phyloP scores from a whole-genome alignment of 768 basidiomycete genomes.

The Sutorius australiensis region DNA sequence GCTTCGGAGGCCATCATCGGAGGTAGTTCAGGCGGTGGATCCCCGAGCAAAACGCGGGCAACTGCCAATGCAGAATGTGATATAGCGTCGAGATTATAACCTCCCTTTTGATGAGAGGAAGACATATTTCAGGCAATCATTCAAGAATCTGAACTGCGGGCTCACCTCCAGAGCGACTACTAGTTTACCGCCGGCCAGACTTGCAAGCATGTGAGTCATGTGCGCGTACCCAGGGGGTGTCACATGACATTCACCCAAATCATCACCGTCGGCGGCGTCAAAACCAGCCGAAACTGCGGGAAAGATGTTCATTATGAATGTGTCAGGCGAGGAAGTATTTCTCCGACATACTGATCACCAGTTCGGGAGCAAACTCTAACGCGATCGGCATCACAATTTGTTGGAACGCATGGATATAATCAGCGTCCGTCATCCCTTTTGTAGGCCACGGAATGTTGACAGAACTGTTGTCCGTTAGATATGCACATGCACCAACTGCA shows the following conservation, averaged over 20 bases:
- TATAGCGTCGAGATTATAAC: slow-evolving; percentile 90
- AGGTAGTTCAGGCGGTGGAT: slow-evolving; percentile 72
- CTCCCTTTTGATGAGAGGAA: slow-evolving; percentile 56
- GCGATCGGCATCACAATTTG: slow-evolving; percentile 96
- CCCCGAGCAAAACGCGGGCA: slow-evolving; percentile 81
- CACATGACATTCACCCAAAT: slow-evolving; percentile 87
- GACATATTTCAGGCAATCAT: background rate
- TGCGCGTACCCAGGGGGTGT: slow-evolving; percentile 93
- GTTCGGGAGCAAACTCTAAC: slow-evolving; percentile 91
- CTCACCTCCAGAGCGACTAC: slow-evolving; percentile 91
- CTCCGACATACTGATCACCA: slow-evolving; percentile 80
- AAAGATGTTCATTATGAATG: background rate
- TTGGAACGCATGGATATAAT: slow-evolving; percentile 96
- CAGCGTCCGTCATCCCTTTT: slow-evolving; percentile 86
- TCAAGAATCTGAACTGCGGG: slow-evolving; percentile 4
- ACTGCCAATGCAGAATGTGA: slow-evolving; percentile 87
- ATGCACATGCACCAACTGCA: slow-evolving; percentile 1
- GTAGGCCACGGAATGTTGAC: slow-evolving; percentile 97
- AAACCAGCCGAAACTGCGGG: slow-evolving; percentile 91
- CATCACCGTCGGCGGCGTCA: slow-evolving; percentile 92
- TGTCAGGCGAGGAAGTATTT: background rate
- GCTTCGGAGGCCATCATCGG: slow-evolving; percentile 72
- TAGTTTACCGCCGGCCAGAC: slow-evolving; percentile 81
- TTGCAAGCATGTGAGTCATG: slow-evolving; percentile 96
- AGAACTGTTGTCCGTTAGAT: slow-evolving; percentile 48